Conservation (phyloP, 352 stramenopile species). For the Phytopythium kandeliae region DNA sequence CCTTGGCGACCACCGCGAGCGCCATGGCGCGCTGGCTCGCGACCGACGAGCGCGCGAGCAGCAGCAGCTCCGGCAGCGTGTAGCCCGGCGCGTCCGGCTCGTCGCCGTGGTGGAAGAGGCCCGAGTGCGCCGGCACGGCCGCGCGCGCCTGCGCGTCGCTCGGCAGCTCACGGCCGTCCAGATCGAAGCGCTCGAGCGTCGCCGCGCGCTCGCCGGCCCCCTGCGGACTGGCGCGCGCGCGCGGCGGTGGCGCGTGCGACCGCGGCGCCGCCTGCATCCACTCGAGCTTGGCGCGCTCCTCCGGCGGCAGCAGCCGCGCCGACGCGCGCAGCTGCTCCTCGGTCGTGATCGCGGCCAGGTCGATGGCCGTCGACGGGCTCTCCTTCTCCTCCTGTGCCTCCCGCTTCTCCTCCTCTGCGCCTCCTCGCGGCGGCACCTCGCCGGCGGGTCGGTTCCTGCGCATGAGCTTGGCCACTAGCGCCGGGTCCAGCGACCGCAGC, state of each 20-base stretch:
- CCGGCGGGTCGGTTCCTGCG: too few species aligned
- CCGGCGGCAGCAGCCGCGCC: conserved; percentile 33
- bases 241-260: too few species aligned
- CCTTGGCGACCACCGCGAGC: conserved; percentile 53
- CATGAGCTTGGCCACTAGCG: conserved; percentile 65
- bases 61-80: conserved; percentile 64
- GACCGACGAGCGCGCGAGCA: conserved; percentile 65
- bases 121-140: conserved; percentile 40
- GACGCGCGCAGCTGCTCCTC: conserved; percentile 57
- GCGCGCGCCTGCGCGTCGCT: conserved; percentile 9
- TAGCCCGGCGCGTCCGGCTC: conserved; percentile 67
- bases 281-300: conserved; percentile 72
- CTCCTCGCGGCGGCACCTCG: too few species aligned
- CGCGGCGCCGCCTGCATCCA: conserved; percentile 57
- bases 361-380: conserved; percentile 19
- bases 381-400: too few species aligned
- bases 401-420: conserved; percentile 13
- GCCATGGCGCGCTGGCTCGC: conserved; percentile 67
- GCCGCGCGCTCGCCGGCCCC: conserved; percentile 14
- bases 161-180: conserved; percentile 37
- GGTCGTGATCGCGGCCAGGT: conserved; percentile 45
- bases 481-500: conserved; percentile 45
- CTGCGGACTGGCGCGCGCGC: too few species aligned
- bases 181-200: conserved; percentile 63
- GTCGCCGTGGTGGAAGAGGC: conserved; percentile 78